Conservation (phyloP, 257 asterid genomes). For the Lycium barbarum region DNA sequence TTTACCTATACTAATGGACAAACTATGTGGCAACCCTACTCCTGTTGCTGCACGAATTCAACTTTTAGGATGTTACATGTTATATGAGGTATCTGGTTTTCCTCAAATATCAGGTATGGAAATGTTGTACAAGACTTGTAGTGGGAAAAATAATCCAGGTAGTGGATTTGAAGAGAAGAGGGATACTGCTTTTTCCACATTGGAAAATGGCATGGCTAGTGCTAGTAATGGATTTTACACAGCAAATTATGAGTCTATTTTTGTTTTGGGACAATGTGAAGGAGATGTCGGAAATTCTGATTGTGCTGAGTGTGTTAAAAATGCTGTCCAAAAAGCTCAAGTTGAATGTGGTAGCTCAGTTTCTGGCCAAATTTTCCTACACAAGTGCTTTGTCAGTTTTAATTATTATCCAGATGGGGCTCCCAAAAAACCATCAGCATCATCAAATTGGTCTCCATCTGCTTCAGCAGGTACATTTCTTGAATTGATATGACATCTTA, state of each 20-base stretch:
- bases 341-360: slow-evolving; percentile 96
- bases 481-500: not conserved
- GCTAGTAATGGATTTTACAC: slow-evolving; percentile 67
- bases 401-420: slow-evolving; percentile 69
- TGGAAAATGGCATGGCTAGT: slow-evolving; percentile 69
- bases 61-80: slow-evolving; percentile 89
- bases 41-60: slow-evolving; percentile 90
- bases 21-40: slow-evolving; percentile 78
- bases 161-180: slow-evolving; percentile 85
- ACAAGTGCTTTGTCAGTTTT: slow-evolving; percentile 81
- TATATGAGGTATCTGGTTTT: slow-evolving; percentile 85
- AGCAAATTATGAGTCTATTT: slow-evolving; percentile 62
- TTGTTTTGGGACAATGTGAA: slow-evolving; percentile 92
- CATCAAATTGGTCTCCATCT: slow-evolving; percentile 56
- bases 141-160: slow-evolving; percentile 74
- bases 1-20: slow-evolving; percentile 83
- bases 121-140: slow-evolving; percentile 83
- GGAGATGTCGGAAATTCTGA: slow-evolving; percentile 87
- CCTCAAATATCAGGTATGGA: slow-evolving; percentile 92
- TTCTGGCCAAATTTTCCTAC: slow-evolving; percentile 84
- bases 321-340: slow-evolving; percentile 90
- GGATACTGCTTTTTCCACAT: slow-evolving; percentile 70
- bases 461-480: slow-evolving; percentile 65
- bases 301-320: slow-evolving; percentile 86
- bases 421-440: slow-evolving; percentile 68